A percentile compares a stretch with the other conserved stretches of the same genome.
These are phyloP conservation scores for Pseudogymnoascus verrucosus DNA, from an alignment of 2,329 filamentous ascomycete species.

Conservation along the genomic window DNA sequence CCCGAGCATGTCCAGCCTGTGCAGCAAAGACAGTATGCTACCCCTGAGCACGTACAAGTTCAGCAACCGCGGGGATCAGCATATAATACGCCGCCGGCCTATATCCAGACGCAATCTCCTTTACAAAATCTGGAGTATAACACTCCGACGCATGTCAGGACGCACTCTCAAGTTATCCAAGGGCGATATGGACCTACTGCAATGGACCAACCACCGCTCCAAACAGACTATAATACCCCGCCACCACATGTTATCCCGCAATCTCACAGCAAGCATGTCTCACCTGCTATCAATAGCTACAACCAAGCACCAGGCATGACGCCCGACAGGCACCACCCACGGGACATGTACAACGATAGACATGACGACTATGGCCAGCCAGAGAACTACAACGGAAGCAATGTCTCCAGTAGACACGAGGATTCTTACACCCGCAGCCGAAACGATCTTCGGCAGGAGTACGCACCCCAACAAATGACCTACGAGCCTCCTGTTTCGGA, in stretches of 20 bases:
- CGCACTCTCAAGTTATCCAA: not conserved
- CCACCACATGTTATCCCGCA: constrained; percentile 14
- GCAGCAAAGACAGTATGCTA: constrained; percentile 24
- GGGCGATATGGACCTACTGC: not conserved
- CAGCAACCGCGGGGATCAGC: constrained; percentile 25
- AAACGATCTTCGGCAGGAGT: constrained; percentile 18
- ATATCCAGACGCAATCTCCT: constrained; percentile 45
- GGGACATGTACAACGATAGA: not conserved
- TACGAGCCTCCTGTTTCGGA: constrained; percentile 25
- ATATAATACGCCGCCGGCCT: constrained; percentile 36
- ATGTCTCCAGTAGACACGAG: not conserved
- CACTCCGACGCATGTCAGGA: constrained; percentile 14
- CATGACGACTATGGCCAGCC: not conserved
- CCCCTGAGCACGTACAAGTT: constrained; percentile 38
- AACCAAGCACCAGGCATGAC: not conserved
- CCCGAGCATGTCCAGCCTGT: constrained; percentile 14
- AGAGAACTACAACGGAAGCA: not conserved
- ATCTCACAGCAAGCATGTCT: constrained; percentile 12
- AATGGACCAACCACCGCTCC: not conserved
- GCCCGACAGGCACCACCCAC: not conserved
- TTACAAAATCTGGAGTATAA: constrained; percentile 41
- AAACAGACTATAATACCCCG: not conserved
- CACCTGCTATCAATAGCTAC: not conserved
- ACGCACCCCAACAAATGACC: constrained; percentile 17
- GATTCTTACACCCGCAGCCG: not conserved